Conservation (phyloP, 148 eudicot species). For the Camellia granthamiana region DNA sequence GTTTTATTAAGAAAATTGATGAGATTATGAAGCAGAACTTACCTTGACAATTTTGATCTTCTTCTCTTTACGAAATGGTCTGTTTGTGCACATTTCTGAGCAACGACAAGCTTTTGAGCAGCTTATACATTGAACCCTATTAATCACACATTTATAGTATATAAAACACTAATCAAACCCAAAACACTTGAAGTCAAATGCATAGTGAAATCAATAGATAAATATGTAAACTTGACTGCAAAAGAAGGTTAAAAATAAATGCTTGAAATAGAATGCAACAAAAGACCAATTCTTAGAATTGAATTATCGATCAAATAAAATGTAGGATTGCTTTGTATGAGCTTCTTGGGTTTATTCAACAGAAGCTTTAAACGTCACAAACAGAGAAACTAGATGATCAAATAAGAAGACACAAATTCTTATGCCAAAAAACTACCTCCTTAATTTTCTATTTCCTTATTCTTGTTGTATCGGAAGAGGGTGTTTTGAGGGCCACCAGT, state of each 20-base stretch:
- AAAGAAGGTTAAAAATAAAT: not conserved
- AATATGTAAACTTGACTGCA: not conserved
- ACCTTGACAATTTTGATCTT: constrained; percentile 74
- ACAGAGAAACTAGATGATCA: not conserved
- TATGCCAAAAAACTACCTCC: not conserved
- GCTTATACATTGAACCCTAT: constrained; percentile 91
- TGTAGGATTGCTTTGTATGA: not conserved
- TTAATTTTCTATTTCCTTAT: not conserved
- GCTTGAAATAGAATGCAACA: not conserved
- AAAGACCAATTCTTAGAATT: not conserved
- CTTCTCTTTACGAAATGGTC: constrained; percentile 85
- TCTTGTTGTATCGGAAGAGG: not conserved
- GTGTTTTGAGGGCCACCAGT: not conserved
- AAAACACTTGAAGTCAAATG: not conserved
- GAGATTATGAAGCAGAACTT: not conserved
- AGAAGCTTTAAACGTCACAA: not conserved
- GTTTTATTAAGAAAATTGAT: not conserved
- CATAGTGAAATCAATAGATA: not conserved
- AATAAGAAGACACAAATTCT: not conserved
- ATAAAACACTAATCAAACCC: not conserved
- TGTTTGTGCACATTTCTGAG: constrained; percentile 75
- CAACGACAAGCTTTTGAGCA: constrained; percentile 87
- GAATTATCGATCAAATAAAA: not conserved
- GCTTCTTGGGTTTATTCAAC: not conserved
- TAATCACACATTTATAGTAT: constrained; percentile 2